These are phyloP conservation scores for Salix purpurea DNA, from an alignment of 345 rosid genomes.

Conservation along the genomic window DNA sequence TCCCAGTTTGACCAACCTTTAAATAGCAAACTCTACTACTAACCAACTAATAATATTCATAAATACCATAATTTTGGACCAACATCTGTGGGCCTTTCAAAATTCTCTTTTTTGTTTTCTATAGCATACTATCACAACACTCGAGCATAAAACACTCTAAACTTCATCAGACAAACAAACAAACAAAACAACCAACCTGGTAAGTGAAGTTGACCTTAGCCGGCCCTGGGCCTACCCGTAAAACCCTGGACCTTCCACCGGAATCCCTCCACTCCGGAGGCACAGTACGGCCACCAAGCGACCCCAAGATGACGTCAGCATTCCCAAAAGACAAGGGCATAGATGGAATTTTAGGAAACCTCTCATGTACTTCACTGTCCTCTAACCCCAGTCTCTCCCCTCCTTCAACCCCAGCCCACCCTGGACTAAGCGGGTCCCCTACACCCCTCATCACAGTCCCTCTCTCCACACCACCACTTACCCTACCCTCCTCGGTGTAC, in stretches of 20 bases:
- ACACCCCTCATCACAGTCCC: conserved; percentile 92
- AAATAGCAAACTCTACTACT: not conserved
- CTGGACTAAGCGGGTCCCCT: conserved; percentile 93
- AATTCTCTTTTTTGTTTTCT: not conserved
- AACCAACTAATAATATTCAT: not conserved
- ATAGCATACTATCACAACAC: not conserved
- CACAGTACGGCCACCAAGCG: conserved; percentile 50
- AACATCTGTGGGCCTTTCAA: not conserved
- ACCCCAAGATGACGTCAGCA: conserved; percentile 60
- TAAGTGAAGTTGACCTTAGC: conserved; percentile 63
- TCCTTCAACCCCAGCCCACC: conserved; percentile 74
- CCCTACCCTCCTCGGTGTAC: conserved; percentile 49
- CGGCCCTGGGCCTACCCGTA: conserved; percentile 67
- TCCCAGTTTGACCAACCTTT: not conserved
- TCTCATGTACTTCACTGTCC: conserved; percentile 45
- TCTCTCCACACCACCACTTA: conserved; percentile 64
- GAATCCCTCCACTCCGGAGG: conserved; percentile 60
- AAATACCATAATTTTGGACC: not conserved
- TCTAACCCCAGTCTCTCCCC: conserved; percentile 63
- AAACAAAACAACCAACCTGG: conserved; percentile 44
- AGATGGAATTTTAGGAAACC: conserved; percentile 74
- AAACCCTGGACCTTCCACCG: conserved; percentile 27
- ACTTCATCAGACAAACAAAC: not conserved
- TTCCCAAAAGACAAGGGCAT: conserved; percentile 66
- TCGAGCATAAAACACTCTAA: not conserved